Conservation (phyloP, 768 basidiomycete genomes). For the Kwoniella shandongensis region DNA sequence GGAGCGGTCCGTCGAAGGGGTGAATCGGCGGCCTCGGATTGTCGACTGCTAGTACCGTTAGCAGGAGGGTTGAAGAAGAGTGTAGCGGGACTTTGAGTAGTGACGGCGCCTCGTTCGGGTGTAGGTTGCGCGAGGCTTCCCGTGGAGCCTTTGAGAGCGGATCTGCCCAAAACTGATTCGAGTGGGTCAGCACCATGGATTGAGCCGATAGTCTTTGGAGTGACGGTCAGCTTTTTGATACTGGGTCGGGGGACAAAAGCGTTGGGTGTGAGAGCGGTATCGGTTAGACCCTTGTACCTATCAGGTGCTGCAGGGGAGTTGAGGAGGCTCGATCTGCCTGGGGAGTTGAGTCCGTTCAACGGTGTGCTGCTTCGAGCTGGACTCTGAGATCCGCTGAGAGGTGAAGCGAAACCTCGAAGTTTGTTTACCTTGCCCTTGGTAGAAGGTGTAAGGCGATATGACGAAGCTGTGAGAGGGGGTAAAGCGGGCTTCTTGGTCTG, state of each 20-base stretch:
- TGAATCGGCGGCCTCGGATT: conserved; percentile 23
- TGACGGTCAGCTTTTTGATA: conserved; percentile 87
- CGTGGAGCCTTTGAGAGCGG: conserved; percentile 31
- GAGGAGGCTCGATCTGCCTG: conserved; percentile 30
- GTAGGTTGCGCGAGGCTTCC: conserved; percentile 27
- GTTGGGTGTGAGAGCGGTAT: conserved; percentile 66
- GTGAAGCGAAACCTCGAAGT: conserved; percentile 51
- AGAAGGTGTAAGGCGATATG: conserved; percentile 48
- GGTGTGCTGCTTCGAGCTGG: conserved; percentile 30
- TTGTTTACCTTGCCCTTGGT: conserved; percentile 44
- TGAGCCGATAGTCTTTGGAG: conserved; percentile 65
- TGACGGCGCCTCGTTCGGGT: conserved; percentile 22
- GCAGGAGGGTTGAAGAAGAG: conserved; percentile 24
- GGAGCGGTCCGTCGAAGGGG: conserved; percentile 13
- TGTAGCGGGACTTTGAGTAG: conserved; percentile 23
- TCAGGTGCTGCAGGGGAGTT: conserved; percentile 33
- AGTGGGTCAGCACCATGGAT: conserved; percentile 37
- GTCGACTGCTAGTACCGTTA: conserved; percentile 11
- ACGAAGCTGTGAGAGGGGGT: conserved; percentile 50
- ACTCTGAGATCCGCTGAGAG: conserved; percentile 31
- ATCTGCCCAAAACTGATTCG: conserved; percentile 42
- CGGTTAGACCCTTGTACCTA: conserved; percentile 60
- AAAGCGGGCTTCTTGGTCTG: conserved; percentile 50
- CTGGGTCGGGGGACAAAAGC: conserved; percentile 68
- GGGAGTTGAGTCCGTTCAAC: conserved; percentile 23